Percentiles rank a stretch among this genome's conserved stretches.
Conservation (phyloP, 345 rosid genomes). For the Eucalyptus curtisii region DNA sequence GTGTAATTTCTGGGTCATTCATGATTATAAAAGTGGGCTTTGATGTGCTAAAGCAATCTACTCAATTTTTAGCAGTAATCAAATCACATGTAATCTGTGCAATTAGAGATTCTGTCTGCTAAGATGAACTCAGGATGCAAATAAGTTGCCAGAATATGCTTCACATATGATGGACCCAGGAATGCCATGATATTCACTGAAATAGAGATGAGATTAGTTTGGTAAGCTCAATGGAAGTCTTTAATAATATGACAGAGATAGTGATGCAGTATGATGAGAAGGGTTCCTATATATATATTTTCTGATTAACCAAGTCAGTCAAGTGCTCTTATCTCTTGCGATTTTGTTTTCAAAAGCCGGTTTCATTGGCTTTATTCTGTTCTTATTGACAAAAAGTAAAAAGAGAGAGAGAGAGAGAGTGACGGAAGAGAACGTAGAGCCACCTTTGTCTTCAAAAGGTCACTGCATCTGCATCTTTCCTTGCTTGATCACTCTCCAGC, state of each 20-base stretch:
- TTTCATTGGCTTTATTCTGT: neutral
- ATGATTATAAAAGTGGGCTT: neutral
- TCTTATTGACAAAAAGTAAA: neutral
- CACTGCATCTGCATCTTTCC: neutral
- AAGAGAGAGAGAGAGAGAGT: neutral
- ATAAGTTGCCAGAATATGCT: neutral
- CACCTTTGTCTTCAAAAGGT: neutral
- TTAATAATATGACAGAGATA: neutral
- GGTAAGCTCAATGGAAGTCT: neutral
- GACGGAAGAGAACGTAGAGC: neutral
- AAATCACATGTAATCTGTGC: neutral
- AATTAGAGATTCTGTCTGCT: neutral
- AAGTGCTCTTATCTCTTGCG: neutral
- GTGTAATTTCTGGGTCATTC: neutral
- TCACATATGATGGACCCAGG: neutral
- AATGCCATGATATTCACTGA: neutral
- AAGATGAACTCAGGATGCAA: neutral
- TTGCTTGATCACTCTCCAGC: neutral
- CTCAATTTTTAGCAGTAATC: neutral
- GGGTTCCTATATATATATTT: neutral
- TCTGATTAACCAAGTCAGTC: neutral
- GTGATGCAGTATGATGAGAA: neutral
- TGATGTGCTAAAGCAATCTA: neutral
- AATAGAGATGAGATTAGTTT: neutral
- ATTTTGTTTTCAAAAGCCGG: neutral